Percentiles rank a stretch among this genome's conserved stretches.
Conservation (phyloP, 805 yeast species). For the Pachysolen tannophilus region DNA sequence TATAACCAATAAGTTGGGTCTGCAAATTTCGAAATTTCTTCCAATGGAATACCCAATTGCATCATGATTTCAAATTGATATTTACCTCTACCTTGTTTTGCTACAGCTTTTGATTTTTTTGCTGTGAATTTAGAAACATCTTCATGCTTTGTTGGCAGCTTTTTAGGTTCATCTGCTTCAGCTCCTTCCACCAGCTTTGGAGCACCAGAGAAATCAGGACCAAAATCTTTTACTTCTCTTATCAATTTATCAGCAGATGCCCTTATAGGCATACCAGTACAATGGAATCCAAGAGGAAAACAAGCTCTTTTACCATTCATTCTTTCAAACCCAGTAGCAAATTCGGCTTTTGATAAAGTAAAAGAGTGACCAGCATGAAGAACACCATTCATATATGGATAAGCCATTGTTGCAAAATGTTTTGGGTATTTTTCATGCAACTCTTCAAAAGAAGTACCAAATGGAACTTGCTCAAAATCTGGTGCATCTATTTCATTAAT, state of each 20-base stretch:
- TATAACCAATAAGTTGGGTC: slow-evolving; percentile 88
- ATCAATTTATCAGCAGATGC: slow-evolving; percentile 93
- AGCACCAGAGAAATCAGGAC: slow-evolving; percentile 63
- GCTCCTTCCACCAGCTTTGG: slow-evolving; percentile 56
- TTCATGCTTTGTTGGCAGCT: slow-evolving; percentile 39
- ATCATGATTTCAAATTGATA: slow-evolving; percentile 95
- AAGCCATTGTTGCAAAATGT: slow-evolving; percentile 90
- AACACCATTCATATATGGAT: slow-evolving; percentile 98
- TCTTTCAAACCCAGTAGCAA: slow-evolving; percentile 87
- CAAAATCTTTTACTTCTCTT: slow-evolving; percentile 89
- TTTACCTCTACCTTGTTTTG: slow-evolving; percentile 90
- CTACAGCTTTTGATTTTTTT: slow-evolving; percentile 87
- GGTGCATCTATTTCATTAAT: slow-evolving; percentile 89
- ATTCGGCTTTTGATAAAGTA: slow-evolving; percentile 91
- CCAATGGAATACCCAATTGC: slow-evolving; percentile 81
- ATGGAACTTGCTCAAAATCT: slow-evolving; percentile 51
- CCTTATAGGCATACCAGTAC: slow-evolving; percentile 98
- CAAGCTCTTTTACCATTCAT: slow-evolving; percentile 89
- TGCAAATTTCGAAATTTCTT: slow-evolving; percentile 81
- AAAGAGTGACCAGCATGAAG: slow-evolving; percentile 97
- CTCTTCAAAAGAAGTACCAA: slow-evolving; percentile 51
- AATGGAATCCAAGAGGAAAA: slow-evolving; percentile 96
- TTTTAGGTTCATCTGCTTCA: slow-evolving; percentile 22
- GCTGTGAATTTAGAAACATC: slow-evolving; percentile 90
- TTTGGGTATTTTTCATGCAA: slow-evolving; percentile 78